These are phyloP conservation scores for Brasenia schreberi DNA, from an alignment of 164 flowering plant species.

Conservation along the genomic window DNA sequence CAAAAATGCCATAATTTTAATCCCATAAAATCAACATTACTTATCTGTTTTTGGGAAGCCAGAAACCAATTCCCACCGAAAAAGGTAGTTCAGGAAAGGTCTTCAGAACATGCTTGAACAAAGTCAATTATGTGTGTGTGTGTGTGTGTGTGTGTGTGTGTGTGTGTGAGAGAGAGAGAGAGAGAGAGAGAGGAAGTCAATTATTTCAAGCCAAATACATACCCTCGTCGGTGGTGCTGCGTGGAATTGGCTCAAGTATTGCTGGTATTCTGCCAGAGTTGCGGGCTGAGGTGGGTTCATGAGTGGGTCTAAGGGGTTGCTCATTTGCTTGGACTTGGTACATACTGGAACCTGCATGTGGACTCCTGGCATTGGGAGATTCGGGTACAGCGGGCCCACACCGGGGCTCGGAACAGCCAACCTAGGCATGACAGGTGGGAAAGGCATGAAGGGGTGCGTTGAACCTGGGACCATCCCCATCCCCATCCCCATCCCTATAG, in stretches of 20 bases:
- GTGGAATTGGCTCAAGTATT: background rate
- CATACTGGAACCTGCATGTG: conserved; percentile 6
- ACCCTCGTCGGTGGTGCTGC: background rate
- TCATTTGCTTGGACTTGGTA: background rate
- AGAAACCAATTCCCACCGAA: too few relatives aligned
- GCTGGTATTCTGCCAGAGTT: background rate
- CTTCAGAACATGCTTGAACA: too few relatives aligned
- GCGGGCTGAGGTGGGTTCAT: background rate
- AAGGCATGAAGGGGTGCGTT: conserved; percentile 43
- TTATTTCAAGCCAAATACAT: background rate
- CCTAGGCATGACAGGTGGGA: conserved; percentile 43
- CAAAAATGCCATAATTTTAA: too few relatives aligned
- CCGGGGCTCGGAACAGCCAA: conserved; percentile 31
- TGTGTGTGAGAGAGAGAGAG: too few relatives aligned
- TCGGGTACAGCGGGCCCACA: conserved; percentile 42
- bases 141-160: too few relatives aligned
- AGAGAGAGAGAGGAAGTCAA: too few relatives aligned
- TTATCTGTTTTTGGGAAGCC: too few relatives aligned
- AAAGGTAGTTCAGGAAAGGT: too few relatives aligned
- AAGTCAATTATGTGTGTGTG: too few relatives aligned
- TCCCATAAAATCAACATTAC: too few relatives aligned
- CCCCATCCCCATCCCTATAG: conserved; percentile 64
- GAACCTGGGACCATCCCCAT: conserved; percentile 37
- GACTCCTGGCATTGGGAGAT: conserved; percentile 48
- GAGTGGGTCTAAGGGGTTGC: background rate